Evolutionary conservation across 2,329 filamentous ascomycete species (phyloP).

Genomic region (Botrytis elliptica): DNA sequence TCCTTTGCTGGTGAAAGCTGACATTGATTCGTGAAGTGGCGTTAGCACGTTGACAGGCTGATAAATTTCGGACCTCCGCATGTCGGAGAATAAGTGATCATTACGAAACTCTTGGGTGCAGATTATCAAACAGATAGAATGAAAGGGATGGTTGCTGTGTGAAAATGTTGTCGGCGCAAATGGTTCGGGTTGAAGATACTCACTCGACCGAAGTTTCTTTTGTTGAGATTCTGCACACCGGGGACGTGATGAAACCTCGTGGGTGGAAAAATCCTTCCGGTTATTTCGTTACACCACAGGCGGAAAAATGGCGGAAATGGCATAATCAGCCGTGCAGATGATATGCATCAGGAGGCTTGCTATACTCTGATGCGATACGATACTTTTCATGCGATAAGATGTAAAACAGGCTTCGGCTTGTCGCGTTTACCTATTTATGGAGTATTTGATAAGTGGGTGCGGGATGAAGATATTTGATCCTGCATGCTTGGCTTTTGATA

Average conservation of each 20-base stretch:
- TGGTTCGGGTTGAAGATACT: background rate
- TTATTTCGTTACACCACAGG: background rate
- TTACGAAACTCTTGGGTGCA: background rate
- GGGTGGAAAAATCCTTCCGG: background rate
- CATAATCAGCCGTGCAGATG: conserved; percentile 7
- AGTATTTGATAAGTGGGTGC: background rate
- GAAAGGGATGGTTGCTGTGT: background rate
- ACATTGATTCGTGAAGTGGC: background rate
- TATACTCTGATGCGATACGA: conserved; percentile 3
- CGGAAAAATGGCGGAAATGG: background rate
- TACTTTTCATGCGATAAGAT: conserved; percentile 11
- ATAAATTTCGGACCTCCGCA: conserved; percentile 7
- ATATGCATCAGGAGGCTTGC: conserved; percentile 11
- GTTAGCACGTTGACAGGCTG: background rate
- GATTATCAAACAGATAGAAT: background rate
- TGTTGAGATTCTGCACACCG: background rate
- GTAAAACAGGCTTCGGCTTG: conserved; percentile 10
- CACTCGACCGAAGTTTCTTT: background rate
- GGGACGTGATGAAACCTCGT: background rate
- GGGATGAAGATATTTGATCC: background rate
- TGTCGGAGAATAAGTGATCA: background rate
- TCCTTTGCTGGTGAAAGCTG: background rate
- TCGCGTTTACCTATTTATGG: background rate
- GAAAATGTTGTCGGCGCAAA: background rate
- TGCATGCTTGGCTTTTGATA: background rate